These are phyloP conservation scores for Saraca asoca DNA, from an alignment of 331 rosid species.

Conservation along the genomic window DNA sequence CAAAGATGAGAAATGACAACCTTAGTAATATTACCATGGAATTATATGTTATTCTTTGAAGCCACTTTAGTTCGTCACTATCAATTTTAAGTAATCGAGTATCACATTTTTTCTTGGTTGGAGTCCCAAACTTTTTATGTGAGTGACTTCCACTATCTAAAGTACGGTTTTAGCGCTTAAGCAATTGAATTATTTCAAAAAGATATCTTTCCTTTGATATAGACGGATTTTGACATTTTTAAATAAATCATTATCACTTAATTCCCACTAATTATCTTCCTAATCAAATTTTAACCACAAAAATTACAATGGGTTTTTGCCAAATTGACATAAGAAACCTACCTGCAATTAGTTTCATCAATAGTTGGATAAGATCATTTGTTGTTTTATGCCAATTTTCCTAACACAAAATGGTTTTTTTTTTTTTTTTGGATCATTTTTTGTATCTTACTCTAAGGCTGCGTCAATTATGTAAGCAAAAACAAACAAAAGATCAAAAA, in stretches of 20 bases:
- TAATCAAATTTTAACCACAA: no score
- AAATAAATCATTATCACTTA: neutral
- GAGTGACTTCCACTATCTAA: conserved; percentile 43
- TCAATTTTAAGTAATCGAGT: conserved; percentile 29
- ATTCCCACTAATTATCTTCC: neutral
- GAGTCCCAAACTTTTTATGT: conserved; percentile 26
- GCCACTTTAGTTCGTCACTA: conserved; percentile 51
- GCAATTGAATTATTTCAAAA: conserved; percentile 50
- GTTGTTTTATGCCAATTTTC: neutral
- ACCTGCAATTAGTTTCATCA: conserved; percentile 16
- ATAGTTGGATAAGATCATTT: neutral
- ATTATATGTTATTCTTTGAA: conserved; percentile 47
- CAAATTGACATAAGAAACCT: neutral
- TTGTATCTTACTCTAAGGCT: neutral
- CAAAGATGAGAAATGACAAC: conserved; percentile 39
- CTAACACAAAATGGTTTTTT: neutral
- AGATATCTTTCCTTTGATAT: conserved; percentile 36
- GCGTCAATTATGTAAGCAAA: conserved; percentile 21
- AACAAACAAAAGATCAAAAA: conserved; percentile 7
- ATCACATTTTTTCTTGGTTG: conserved; percentile 41
- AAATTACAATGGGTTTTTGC: neutral
- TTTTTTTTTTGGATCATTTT: neutral
- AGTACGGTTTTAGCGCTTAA: conserved; percentile 56
- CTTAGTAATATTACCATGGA: conserved; percentile 9
- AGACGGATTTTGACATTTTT: conserved; percentile 24